Evolutionary conservation across 352 stramenopile species (phyloP).

Genomic region (Phytophthora capsici): DNA sequence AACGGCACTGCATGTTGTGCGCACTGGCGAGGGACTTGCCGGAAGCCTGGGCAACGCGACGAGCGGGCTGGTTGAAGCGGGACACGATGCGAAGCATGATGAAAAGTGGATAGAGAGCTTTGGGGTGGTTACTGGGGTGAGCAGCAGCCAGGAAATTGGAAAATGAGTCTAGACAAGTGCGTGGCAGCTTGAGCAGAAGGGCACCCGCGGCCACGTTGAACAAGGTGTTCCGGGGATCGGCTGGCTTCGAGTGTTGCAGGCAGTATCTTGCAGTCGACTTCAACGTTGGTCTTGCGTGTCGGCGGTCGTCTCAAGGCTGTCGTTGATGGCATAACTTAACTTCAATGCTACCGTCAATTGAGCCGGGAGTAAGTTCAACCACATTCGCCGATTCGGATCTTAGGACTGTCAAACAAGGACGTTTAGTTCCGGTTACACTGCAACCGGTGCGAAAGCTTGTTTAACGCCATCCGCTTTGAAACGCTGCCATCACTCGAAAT

Average conservation of each 20-base stretch:
- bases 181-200: conserved; percentile 8
- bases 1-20: conserved; percentile 39
- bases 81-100: conserved; percentile 43
- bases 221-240: conserved; percentile 3
- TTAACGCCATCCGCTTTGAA: conserved; percentile 29
- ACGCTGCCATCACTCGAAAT: conserved; percentile 29
- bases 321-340: conserved; percentile 15
- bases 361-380: conserved; percentile 32
- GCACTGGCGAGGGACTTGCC: conserved; percentile 28
- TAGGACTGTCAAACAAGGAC: conserved; percentile 5
- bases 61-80: conserved; percentile 39
- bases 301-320: neutral
- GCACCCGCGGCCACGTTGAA: neutral
- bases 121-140: conserved; percentile 21
- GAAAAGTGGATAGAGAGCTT: conserved; percentile 2
- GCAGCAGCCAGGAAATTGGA: conserved; percentile 26
- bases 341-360: conserved; percentile 25
- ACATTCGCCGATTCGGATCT: neutral
- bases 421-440: neutral
- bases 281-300: conserved; percentile 29
- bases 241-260: conserved; percentile 17
- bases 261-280: conserved; percentile 29
- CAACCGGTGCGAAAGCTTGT: conserved; percentile 3
- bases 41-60: conserved; percentile 12
- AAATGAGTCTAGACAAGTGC: conserved; percentile 30